Evolutionary conservation across 2,329 filamentous ascomycete genomes (phyloP).

Genomic region (Exophiala alcalophila): DNA sequence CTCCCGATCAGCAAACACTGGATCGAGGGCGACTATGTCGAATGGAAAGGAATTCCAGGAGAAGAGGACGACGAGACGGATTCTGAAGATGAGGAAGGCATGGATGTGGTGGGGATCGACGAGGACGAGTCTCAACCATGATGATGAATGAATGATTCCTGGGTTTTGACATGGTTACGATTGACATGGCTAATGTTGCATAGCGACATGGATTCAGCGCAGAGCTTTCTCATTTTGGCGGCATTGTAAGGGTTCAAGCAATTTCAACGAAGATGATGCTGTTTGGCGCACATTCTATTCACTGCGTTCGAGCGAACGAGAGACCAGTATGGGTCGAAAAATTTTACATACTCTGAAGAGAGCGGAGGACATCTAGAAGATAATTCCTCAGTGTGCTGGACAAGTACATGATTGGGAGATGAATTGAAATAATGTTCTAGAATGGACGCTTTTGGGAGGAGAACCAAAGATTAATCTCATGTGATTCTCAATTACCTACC

Average conservation of each 20-base stretch:
- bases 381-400: constrained; percentile 4
- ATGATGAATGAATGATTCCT: constrained; percentile 19
- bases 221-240: too few relatives aligned
- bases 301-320: constrained; percentile 17
- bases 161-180: too few relatives aligned
- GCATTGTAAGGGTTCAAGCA: too few relatives aligned
- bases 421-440: constrained; percentile 11
- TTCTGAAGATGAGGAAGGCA: constrained; percentile 47
- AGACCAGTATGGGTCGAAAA: too few relatives aligned
- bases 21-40: constrained; percentile 79
- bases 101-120: constrained; percentile 36
- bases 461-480: too few relatives aligned
- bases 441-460: constrained; percentile 13
- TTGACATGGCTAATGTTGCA: too few relatives aligned
- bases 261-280: not conserved
- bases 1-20: constrained; percentile 82
- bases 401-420: constrained; percentile 1
- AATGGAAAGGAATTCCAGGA: constrained; percentile 73
- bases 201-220: too few relatives aligned
- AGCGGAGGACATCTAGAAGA: constrained; percentile 20
- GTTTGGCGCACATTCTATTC: not conserved
- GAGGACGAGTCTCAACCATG: constrained; percentile 38
- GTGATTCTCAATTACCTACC: too few relatives aligned
- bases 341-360: constrained; percentile 9
- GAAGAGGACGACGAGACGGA: constrained; percentile 59